Evolutionary conservation across 164 flowering plant genomes (phyloP).

Genomic region (Santalum album): DNA sequence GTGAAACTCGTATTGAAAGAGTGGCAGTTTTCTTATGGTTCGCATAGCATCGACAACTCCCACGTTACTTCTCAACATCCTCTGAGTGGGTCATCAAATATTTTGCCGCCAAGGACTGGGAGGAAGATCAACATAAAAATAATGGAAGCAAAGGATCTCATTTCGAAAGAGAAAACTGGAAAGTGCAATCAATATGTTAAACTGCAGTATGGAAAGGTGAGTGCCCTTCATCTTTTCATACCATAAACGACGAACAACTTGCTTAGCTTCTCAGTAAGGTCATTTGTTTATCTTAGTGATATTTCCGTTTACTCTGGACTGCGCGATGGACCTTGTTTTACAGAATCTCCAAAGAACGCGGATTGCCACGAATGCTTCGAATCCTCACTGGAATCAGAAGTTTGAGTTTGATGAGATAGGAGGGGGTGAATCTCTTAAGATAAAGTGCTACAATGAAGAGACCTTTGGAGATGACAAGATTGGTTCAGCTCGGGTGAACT

Average conservation of each 20-base stretch:
- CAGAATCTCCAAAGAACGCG: constrained; percentile 63
- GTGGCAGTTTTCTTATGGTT: constrained; percentile 89
- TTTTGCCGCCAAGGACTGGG: constrained; percentile 55
- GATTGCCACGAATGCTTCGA: constrained; percentile 27
- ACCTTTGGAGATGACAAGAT: constrained; percentile 67
- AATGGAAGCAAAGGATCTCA: constrained; percentile 66
- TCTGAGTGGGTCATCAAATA: constrained; percentile 39
- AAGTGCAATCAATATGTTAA: constrained; percentile 70
- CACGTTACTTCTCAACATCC: constrained; percentile 29
- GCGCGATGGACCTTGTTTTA: constrained; percentile 8
- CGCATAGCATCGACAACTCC: constrained; percentile 32
- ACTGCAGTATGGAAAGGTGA: constrained; percentile 92
- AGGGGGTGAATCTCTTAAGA: constrained; percentile 75
- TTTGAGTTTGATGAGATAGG: constrained; percentile 86
- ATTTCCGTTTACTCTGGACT: background rate
- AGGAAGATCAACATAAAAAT: constrained; percentile 69
- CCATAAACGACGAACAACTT: no score
- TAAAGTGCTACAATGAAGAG: constrained; percentile 67
- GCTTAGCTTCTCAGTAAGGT: no score
- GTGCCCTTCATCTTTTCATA: no score
- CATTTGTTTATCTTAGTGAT: background rate
- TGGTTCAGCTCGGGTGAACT: constrained; percentile 73
- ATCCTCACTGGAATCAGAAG: constrained; percentile 76
- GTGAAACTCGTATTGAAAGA: constrained; percentile 74
- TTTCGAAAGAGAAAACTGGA: constrained; percentile 50